Base-by-base conservation (phyloP, 2,329 filamentous ascomycete species). In the Alternaria postmessia region DNA sequence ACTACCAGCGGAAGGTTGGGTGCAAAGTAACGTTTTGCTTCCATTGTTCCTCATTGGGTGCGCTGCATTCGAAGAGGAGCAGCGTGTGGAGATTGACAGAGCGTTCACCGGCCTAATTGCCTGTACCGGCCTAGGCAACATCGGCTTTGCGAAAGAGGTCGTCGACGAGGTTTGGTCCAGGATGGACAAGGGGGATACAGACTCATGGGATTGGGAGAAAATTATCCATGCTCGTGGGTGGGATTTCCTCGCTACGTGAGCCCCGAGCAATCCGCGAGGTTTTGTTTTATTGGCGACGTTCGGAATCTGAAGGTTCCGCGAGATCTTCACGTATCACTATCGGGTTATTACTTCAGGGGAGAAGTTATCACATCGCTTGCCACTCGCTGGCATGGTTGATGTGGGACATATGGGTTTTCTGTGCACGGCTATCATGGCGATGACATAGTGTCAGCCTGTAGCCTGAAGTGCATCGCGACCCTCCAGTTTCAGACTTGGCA, bases 1-100 rank as follows among this genome's bases (percentile, higher is more conserved):
- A 51, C 72, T 88, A 12, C 85, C 85, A n/a, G 73, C 82, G 36
- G 82, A 86, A 62, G 81, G 82, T 2, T 84, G 84, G 20, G 85
- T 85, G 8, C 85, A 87, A 60, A 86, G 85, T 62, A 85, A 88
- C 51, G 81, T 89, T 28, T 77, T 89, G 7, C 85, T 88, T 80
- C 87, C 87, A 3, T 72, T 88, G 24, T 89, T 89, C 74, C 75
- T 89, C 7, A 82, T 89, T 6, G 87, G 86, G 3, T 88, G 86
- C 66, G 86, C 86, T 1, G 86, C 87, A 4, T 89, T 88, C 65
- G 78, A 86, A 32, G 72, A 79, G 1, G 73, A 79, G 18, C 87
- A 89, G 64, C 82, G 87, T 26, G 80, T 84, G n/a, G 81, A 84
- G 54, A 85, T 89, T 61, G 77, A 79, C 51, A 76, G 79, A 41